Evolutionary conservation across 2,329 filamentous ascomycete genomes (phyloP).

Genomic region (Sclerotinia trifoliorum): DNA sequence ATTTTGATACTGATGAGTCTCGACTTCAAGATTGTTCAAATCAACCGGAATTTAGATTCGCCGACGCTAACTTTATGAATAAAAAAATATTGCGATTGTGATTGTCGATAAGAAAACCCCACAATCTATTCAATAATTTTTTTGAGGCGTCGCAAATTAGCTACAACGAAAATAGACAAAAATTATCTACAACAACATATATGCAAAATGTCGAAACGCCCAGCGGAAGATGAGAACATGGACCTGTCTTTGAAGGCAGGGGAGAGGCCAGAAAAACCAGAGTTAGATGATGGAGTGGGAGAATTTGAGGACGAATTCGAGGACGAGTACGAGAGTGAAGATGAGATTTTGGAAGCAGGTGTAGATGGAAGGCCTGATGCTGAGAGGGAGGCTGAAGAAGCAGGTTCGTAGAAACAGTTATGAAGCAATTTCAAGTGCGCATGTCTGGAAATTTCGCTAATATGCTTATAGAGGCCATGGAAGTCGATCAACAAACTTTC

Average conservation of each 20-base stretch:
- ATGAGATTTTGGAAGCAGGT: constrained; percentile 91
- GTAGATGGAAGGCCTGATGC: constrained; percentile 90
- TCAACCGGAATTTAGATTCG: background rate
- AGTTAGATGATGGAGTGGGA: constrained; percentile 60
- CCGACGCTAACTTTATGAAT: constrained; percentile 12
- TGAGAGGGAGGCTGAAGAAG: constrained; percentile 87
- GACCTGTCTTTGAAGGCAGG: constrained; percentile 58
- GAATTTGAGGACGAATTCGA: constrained; percentile 97
- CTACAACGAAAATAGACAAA: constrained; percentile 15
- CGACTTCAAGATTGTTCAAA: constrained; percentile 11
- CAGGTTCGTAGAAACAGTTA: constrained; percentile 48
- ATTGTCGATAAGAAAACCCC: constrained; percentile 32
- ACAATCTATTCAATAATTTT: constrained; percentile 19
- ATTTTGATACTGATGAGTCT: constrained; percentile 13
- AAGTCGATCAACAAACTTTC: constrained; percentile 90
- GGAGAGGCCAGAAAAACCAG: constrained; percentile 61
- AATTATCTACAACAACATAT: constrained; percentile 33
- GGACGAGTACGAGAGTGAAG: constrained; percentile 85
- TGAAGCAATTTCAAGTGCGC: constrained; percentile 9
- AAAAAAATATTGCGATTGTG: constrained; percentile 23
- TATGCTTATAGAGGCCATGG: constrained; percentile 67
- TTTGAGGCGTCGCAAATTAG: constrained; percentile 20
- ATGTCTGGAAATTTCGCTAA: constrained; percentile 28
- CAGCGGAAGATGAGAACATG: constrained; percentile 49
- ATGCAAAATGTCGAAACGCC: constrained; percentile 59